Percentiles rank a stretch among this genome's conserved stretches.
phyloP scores from a whole-genome alignment of 2,329 filamentous ascomycete genomes.

The Aspergillus pseudoterreus region DNA sequence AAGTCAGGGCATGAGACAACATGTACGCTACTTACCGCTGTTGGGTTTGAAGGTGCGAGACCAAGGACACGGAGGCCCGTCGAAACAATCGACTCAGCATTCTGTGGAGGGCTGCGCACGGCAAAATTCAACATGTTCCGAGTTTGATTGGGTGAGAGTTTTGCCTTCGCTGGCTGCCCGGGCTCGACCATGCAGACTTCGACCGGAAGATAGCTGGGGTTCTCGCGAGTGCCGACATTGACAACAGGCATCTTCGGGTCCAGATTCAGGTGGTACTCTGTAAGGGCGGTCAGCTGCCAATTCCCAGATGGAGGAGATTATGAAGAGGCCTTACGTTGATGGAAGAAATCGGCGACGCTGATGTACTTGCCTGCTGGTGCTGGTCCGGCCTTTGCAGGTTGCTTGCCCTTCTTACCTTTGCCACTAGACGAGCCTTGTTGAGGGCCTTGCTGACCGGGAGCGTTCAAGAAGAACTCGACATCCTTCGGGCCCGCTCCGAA shows the following conservation, averaged over 20 bases:
- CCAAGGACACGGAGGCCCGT: conserved; percentile 55
- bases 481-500: conserved; percentile 49
- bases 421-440: conserved; percentile 4
- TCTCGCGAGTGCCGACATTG: conserved; percentile 59
- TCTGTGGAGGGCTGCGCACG: conserved; percentile 62
- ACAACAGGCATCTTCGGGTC: conserved; percentile 55
- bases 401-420: conserved; percentile 28
- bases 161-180: conserved; percentile 61
- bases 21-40: conserved; percentile 38
- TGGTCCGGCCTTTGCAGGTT: conserved; percentile 26
- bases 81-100: conserved; percentile 62
- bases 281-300: not conserved
- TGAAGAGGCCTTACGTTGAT: conserved; percentile 30
- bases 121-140: conserved; percentile 69
- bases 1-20: no score
- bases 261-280: conserved; percentile 37
- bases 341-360: conserved; percentile 52
- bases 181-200: conserved; percentile 62
- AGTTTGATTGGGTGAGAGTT: conserved; percentile 60
- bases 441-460: conserved; percentile 10
- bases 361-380: conserved; percentile 42
- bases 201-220: conserved; percentile 62
- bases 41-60: conserved; percentile 42
- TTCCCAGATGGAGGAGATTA: not conserved
- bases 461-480: conserved; percentile 54